phyloP scores from a whole-genome alignment of 805 yeast genomes.

The Ogataea methanolica region DNA sequence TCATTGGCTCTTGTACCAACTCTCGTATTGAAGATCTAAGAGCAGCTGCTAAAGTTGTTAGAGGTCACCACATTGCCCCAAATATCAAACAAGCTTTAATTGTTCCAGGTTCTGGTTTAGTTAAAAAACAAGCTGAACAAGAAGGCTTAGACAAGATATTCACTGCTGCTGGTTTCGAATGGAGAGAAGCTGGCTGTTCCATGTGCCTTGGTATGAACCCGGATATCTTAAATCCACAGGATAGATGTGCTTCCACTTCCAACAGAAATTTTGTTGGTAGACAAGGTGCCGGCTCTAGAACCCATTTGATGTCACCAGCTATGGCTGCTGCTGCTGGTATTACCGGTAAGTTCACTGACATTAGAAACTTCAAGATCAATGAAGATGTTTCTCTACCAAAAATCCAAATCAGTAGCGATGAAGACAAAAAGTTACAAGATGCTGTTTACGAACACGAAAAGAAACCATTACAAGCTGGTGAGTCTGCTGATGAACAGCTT shows the following conservation, averaged over 20 bases:
- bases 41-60: slow-evolving; percentile 89
- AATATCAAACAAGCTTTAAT: slow-evolving; percentile 79
- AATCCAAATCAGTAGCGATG: slow-evolving; percentile 40
- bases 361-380: slow-evolving; percentile 70
- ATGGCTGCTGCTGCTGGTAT: slow-evolving; percentile 99
- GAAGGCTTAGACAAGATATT: slow-evolving; percentile 94
- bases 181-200: slow-evolving; percentile 99
- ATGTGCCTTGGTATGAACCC: slow-evolving; percentile 99
- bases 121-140: slow-evolving; percentile 86
- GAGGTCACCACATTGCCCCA: slow-evolving; percentile 83
- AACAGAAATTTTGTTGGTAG: slow-evolving; percentile 99
- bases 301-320: slow-evolving; percentile 97
- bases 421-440: slow-evolving; percentile 55
- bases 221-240: slow-evolving; percentile 89
- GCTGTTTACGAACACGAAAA: slow-evolving; percentile 70
- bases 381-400: slow-evolving; percentile 55
- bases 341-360: slow-evolving; percentile 84
- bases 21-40: slow-evolving; percentile 96
- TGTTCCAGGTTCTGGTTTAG: slow-evolving; percentile 97
- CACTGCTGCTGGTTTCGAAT: slow-evolving; percentile 88
- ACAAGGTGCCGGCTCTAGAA: slow-evolving; percentile 94
- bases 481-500: slow-evolving; percentile 39
- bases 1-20: slow-evolving; percentile 97
- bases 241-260: slow-evolving; percentile 98
- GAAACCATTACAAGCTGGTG: slow-evolving; percentile 52